These are phyloP conservation scores for Fraxinus velutina DNA, from an alignment of 305 asterid genomes.

Conservation along the genomic window DNA sequence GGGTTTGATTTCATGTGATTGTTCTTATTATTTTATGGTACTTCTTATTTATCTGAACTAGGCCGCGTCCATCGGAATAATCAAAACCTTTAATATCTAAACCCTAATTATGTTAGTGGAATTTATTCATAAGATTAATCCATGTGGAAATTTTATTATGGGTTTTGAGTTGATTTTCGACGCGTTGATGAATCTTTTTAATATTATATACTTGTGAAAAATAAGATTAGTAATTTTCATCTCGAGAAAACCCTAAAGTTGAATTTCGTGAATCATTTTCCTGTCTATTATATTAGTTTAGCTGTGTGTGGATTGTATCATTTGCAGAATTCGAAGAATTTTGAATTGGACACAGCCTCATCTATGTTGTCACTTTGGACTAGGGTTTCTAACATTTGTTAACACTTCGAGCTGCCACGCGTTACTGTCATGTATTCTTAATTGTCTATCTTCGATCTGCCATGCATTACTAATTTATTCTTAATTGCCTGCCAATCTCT, in stretches of 20 bases:
- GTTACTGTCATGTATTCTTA: neutral
- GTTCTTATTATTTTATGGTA: neutral
- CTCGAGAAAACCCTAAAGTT: conserved; percentile 12
- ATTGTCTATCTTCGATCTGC: neutral
- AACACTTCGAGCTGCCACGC: neutral
- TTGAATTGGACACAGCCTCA: neutral
- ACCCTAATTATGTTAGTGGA: conserved; percentile 21
- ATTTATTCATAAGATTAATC: neutral
- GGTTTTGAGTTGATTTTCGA: neutral
- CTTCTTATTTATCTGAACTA: neutral
- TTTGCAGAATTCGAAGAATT: neutral
- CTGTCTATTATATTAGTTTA: neutral
- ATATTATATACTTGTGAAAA: neutral
- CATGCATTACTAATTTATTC: neutral
- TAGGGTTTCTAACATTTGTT: neutral
- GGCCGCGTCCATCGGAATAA: conserved; percentile 1
- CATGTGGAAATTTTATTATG: neutral
- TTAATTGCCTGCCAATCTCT: neutral
- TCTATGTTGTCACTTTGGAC: neutral
- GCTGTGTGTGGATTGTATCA: conserved; percentile 1
- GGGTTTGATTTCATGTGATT: conserved; percentile 5
- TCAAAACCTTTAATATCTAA: neutral
- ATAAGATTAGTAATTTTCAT: neutral
- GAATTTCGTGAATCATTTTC: neutral
- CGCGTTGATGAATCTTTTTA: neutral